Percentiles rank a stretch among this genome's conserved stretches.
These are phyloP conservation scores for Diaporthe sp. DNA, from an alignment of 2,329 filamentous ascomycete species.

Conservation along the genomic window DNA sequence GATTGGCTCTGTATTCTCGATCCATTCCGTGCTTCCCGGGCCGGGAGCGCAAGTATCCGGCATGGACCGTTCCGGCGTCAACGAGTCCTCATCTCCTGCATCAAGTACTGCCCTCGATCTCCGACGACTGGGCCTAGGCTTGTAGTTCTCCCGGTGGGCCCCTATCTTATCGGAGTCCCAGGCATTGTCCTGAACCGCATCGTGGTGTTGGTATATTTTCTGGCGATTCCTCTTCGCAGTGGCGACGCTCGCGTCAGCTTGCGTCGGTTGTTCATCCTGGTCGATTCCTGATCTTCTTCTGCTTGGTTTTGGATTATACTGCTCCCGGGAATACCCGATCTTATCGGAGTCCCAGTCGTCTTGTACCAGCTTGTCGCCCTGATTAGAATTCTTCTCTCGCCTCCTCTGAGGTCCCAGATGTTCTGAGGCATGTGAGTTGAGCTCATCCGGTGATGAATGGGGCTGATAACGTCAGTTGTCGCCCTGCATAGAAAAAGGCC, in stretches of 20 bases:
- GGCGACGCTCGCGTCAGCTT: neutral
- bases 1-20: neutral
- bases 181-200: slow-evolving; percentile 3
- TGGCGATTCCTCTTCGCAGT: slow-evolving; percentile 3
- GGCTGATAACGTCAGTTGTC: slow-evolving; percentile 22
- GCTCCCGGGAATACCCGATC: slow-evolving; percentile 13
- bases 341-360: slow-evolving; percentile 36
- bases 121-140: slow-evolving; percentile 28
- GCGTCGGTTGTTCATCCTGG: slow-evolving; percentile 26
- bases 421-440: slow-evolving; percentile 5
- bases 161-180: slow-evolving; percentile 27
- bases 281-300: slow-evolving; percentile 28
- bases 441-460: slow-evolving; percentile 32
- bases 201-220: neutral
- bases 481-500: neutral
- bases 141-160: slow-evolving; percentile 18
- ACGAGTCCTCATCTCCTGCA: slow-evolving; percentile 9
- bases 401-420: slow-evolving; percentile 22
- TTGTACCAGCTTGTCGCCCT: neutral
- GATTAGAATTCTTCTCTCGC: slow-evolving; percentile 25
- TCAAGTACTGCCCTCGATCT: slow-evolving; percentile 15
- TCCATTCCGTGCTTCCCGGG: neutral
- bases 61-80: slow-evolving; percentile 10
- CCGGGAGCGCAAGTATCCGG: slow-evolving; percentile 33
- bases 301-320: slow-evolving; percentile 35